Evolutionary conservation across 352 stramenopile genomes (phyloP).

Genomic region (Phytopythium delawarense): DNA sequence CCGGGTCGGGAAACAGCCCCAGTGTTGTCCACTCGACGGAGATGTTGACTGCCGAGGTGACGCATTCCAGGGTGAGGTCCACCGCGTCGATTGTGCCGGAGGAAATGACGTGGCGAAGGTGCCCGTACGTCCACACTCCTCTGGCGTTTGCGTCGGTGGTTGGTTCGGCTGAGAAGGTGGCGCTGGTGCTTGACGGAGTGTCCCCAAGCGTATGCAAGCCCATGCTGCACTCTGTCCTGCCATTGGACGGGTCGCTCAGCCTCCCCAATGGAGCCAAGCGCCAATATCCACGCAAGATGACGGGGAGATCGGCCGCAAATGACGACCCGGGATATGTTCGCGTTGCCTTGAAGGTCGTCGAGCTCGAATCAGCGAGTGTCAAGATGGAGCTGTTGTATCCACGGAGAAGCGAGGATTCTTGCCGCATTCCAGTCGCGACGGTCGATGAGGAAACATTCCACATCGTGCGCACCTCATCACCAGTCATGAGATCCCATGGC

Average conservation of each 20-base stretch:
- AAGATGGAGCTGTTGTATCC: conserved; percentile 32
- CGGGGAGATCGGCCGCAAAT: conserved; percentile 33
- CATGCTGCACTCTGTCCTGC: conserved; percentile 18
- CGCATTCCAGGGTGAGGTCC: conserved; percentile 35
- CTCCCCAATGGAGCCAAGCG: conserved; percentile 1
- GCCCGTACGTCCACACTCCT: conserved; percentile 35
- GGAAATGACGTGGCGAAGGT: conserved; percentile 23
- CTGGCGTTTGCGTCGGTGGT: neutral
- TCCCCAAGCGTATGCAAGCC: conserved; percentile 22
- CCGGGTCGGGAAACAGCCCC: conserved; percentile 48
- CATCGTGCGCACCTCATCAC: conserved; percentile 19
- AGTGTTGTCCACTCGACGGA: conserved; percentile 48
- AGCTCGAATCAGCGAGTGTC: conserved; percentile 15
- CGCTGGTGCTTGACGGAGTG: neutral
- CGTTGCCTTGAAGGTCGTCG: conserved; percentile 15
- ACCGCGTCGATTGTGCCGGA: conserved; percentile 33
- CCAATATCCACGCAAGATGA: conserved; percentile 44
- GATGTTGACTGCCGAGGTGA: conserved; percentile 21
- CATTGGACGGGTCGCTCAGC: neutral
- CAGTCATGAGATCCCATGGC: conserved; percentile 34
- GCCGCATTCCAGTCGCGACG: conserved; percentile 11
- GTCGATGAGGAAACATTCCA: conserved; percentile 22
- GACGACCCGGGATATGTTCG: conserved; percentile 29
- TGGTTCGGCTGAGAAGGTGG: neutral
- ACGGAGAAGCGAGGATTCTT: conserved; percentile 36